These are phyloP conservation scores for Passalora sequoiae DNA, from an alignment of 2,329 filamentous ascomycete genomes.

Conservation along the genomic window DNA sequence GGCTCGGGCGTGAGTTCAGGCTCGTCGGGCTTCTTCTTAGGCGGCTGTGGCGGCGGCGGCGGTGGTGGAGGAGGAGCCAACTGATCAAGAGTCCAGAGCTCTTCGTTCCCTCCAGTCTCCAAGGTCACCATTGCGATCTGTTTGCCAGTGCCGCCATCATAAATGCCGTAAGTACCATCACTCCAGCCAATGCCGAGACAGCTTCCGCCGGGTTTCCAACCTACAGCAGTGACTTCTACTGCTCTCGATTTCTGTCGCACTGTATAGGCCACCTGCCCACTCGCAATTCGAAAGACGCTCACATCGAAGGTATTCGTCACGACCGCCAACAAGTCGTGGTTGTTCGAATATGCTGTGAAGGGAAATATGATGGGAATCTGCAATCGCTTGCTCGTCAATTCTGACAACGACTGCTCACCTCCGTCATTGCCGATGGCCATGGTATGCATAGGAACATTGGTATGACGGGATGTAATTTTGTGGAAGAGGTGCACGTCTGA, in stretches of 20 bases:
- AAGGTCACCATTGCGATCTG: constrained; percentile 9
- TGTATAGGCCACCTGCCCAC: constrained; percentile 64
- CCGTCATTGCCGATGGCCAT: neutral
- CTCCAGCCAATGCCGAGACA: constrained; percentile 74
- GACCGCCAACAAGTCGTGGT: constrained; percentile 75
- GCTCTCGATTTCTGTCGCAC: constrained; percentile 37
- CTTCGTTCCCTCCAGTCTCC: constrained; percentile 5
- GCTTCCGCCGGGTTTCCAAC: constrained; percentile 45
- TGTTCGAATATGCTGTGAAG: constrained; percentile 71
- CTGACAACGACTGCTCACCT: neutral
- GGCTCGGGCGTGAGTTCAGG: constrained; percentile 1
- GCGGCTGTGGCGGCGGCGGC: constrained; percentile 3
- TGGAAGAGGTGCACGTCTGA: neutral
- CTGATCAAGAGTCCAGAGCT: constrained; percentile 23
- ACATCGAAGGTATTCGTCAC: constrained; percentile 64
- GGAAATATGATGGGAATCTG: constrained; percentile 51
- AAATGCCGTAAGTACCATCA: constrained; percentile 56
- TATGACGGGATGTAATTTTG: too few relatives aligned
- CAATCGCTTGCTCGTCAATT: constrained; percentile 53
- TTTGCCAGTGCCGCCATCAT: constrained; percentile 35
- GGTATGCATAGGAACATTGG: too few relatives aligned
- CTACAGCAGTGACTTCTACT: constrained; percentile 34
- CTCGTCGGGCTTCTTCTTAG: constrained; percentile 5
- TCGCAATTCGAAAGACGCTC: constrained; percentile 72
- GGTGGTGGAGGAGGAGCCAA: neutral